Conservation (phyloP, 305 asterid species). For the Rubia balearica region DNA sequence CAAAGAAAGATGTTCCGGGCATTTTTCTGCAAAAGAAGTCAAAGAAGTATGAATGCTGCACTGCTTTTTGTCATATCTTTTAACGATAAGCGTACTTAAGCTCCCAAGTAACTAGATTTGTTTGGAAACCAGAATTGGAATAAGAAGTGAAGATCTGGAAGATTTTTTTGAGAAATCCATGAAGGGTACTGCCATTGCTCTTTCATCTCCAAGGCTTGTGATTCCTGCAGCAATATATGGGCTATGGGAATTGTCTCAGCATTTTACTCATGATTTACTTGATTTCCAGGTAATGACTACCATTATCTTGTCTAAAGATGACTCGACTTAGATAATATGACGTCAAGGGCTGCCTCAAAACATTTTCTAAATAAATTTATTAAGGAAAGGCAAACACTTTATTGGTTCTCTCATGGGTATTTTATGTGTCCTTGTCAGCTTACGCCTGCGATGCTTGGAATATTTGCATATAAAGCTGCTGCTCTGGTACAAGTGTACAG, state of each 20-base stretch:
- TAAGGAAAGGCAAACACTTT: not conserved
- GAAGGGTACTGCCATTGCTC: constrained; percentile 72
- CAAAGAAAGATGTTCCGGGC: constrained; percentile 59
- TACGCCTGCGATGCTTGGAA: constrained; percentile 80
- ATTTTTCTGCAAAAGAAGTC: constrained; percentile 54
- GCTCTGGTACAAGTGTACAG: constrained; percentile 91
- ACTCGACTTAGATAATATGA: not conserved
- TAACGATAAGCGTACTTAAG: not conserved
- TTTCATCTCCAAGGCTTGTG: constrained; percentile 92
- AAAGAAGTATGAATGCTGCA: constrained; percentile 41
- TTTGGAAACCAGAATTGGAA: constrained; percentile 61
- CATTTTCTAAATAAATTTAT: not conserved
- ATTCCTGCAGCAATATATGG: constrained; percentile 85
- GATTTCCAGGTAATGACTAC: constrained; percentile 62
- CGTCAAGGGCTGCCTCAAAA: not conserved
- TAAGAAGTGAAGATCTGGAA: constrained; percentile 73
- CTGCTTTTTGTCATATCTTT: constrained; percentile 13
- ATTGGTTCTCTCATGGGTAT: not conserved
- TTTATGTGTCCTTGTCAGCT: constrained; percentile 44
- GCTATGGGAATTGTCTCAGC: constrained; percentile 84
- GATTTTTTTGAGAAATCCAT: constrained; percentile 58
- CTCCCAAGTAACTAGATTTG: constrained; percentile 10
- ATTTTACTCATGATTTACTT: constrained; percentile 46
- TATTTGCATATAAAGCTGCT: constrained; percentile 95
- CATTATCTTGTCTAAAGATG: not conserved